Percentiles rank a stretch among this genome's conserved stretches.
Conservation (phyloP, 2,329 filamentous ascomycete genomes). For the Zopfia rhizophila region DNA sequence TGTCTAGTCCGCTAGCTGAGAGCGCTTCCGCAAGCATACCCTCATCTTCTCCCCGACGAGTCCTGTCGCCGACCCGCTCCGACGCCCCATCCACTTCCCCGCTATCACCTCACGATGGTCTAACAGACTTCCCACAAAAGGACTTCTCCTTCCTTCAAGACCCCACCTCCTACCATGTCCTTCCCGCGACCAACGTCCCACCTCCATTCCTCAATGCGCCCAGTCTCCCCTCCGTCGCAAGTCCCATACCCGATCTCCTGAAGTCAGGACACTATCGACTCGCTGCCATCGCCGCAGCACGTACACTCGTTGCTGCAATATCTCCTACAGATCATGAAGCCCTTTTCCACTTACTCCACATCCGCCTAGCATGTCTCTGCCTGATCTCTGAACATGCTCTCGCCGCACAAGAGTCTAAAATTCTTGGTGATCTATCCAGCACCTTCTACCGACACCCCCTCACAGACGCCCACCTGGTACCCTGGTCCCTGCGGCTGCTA, state of each 20-base stretch:
- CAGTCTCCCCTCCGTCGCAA: constrained; percentile 67
- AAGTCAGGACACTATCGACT: constrained; percentile 80
- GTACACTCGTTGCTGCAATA: constrained; percentile 64
- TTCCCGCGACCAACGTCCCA: constrained; percentile 71
- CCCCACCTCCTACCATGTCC: constrained; percentile 83
- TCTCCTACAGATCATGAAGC: constrained; percentile 68
- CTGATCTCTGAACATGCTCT: constrained; percentile 73
- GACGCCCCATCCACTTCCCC: constrained; percentile 27
- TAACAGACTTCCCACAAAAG: constrained; percentile 61
- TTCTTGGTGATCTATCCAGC: constrained; percentile 70
- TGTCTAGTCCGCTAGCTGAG: constrained; percentile 34
- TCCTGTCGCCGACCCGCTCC: constrained; percentile 32
- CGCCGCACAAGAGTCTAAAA: constrained; percentile 70
- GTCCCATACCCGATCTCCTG: constrained; percentile 75
- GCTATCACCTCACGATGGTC: constrained; percentile 30
- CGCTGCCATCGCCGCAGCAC: constrained; percentile 75
- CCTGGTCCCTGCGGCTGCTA: constrained; percentile 87
- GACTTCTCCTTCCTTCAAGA: constrained; percentile 85
- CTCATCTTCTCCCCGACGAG: constrained; percentile 25
- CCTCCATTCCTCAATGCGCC: constrained; percentile 75
- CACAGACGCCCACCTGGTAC: constrained; percentile 68
- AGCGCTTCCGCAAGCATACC: constrained; percentile 21
- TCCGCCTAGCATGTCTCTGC: constrained; percentile 82
- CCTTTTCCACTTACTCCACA: constrained; percentile 83
- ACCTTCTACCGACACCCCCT: constrained; percentile 62